Evolutionary conservation across 352 stramenopile genomes (phyloP).

Genomic region (Globisporangium yorkense): DNA sequence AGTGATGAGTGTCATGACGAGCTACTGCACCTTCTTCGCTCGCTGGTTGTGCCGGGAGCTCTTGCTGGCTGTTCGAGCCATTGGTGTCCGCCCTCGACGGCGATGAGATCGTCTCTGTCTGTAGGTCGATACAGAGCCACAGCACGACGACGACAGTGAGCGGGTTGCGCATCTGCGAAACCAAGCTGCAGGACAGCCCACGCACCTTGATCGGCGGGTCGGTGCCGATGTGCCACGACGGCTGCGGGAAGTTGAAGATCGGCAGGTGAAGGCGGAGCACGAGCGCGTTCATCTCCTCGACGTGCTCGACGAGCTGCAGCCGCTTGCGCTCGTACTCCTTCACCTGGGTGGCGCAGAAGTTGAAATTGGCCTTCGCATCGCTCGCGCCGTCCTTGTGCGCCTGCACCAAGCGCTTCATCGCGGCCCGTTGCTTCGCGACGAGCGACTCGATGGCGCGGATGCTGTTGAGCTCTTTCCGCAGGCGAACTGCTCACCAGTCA

Average conservation of each 20-base stretch:
- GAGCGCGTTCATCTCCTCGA: constrained; percentile 26
- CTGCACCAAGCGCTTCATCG: constrained; percentile 14
- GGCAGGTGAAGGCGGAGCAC: constrained; percentile 21
- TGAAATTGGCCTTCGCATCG: constrained; percentile 9
- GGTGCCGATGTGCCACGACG: constrained; percentile 25
- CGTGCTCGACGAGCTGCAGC: constrained; percentile 14
- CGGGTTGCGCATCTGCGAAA: neutral
- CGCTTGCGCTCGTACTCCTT: constrained; percentile 20
- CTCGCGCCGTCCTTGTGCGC: constrained; percentile 6
- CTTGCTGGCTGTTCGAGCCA: neutral
- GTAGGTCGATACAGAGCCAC: neutral
- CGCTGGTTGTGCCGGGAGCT: neutral
- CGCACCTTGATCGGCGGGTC: constrained; percentile 31
- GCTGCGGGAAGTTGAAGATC: constrained; percentile 35
- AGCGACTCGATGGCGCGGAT: constrained; percentile 12
- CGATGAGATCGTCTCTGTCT: neutral
- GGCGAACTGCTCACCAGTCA: constrained; percentile 3
- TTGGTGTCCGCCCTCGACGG: neutral
- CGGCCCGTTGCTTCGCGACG: constrained; percentile 15
- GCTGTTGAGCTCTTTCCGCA: constrained; percentile 11
- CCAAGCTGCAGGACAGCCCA: neutral
- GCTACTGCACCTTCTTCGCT: neutral
- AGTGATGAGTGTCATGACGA: neutral
- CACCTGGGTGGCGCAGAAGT: constrained; percentile 24
- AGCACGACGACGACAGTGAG: neutral